A percentile compares a stretch with the other conserved stretches of the same genome.
These are phyloP conservation scores for Botrytis porri DNA, from an alignment of 2,329 filamentous ascomycete genomes.

Conservation along the genomic window DNA sequence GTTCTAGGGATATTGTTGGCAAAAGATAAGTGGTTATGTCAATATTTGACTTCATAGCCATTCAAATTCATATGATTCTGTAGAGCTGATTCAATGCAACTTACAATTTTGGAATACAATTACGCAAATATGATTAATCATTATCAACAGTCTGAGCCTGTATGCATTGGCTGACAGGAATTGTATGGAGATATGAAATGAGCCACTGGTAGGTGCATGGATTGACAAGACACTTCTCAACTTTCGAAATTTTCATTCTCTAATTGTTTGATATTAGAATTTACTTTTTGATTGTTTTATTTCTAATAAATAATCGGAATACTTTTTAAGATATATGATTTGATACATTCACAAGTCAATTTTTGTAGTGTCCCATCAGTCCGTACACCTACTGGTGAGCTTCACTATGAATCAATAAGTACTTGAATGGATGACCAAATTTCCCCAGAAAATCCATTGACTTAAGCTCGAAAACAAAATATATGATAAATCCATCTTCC, in stretches of 20 bases:
- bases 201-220: not conserved
- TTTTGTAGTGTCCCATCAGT: too few species aligned
- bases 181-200: not conserved
- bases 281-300: too few species aligned
- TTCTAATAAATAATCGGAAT: too few species aligned
- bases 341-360: too few species aligned
- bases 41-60: not conserved
- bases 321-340: too few species aligned
- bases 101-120: accelerated
- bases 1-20: not conserved
- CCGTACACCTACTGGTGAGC: too few species aligned
- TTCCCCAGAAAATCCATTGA: too few species aligned
- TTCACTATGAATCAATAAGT: not conserved
- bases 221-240: too few species aligned
- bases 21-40: not conserved
- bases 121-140: not conserved
- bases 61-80: not conserved
- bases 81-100: not conserved
- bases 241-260: too few species aligned
- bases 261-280: too few species aligned
- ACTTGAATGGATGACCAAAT: not conserved
- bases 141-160: not conserved
- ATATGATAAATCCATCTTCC: too few species aligned
- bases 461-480: too few species aligned
- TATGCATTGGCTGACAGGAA: not conserved